These are phyloP conservation scores for Rhynchospora pubera DNA, from an alignment of 176 grass and related monocot species.

Conservation along the genomic window DNA sequence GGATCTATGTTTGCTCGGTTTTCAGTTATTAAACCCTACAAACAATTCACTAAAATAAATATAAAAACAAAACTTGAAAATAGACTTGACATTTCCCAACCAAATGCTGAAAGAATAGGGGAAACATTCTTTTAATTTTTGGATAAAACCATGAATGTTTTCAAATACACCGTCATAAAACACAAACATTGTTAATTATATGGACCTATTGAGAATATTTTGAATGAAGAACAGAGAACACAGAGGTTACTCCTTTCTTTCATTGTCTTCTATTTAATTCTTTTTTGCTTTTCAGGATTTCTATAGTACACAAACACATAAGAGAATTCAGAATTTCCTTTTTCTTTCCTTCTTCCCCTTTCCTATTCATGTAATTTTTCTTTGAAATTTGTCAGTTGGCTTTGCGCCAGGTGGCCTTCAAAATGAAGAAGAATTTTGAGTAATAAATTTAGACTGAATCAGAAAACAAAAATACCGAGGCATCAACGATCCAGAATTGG, in stretches of 20 bases:
- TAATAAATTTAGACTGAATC: constrained; percentile 15
- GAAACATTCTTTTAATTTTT: neutral
- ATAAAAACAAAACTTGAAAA: constrained; percentile 20
- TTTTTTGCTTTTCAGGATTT: neutral
- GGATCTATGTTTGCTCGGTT: constrained; percentile 64
- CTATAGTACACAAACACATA: neutral
- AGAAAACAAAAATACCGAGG: constrained; percentile 35
- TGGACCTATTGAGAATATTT: neutral
- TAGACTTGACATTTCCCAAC: neutral
- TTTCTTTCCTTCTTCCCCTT: too few species aligned
- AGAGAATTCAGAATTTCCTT: neutral
- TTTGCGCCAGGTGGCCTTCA: too few species aligned
- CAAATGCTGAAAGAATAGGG: neutral
- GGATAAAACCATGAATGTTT: neutral
- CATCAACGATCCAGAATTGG: constrained; percentile 98
- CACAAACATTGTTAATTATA: neutral
- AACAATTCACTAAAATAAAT: constrained; percentile 13
- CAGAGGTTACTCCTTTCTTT: neutral
- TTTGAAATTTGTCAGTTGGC: too few species aligned
- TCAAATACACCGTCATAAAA: neutral
- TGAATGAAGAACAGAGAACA: neutral
- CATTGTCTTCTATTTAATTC: neutral
- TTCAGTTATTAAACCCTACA: constrained; percentile 93
- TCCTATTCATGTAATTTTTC: too few species aligned
- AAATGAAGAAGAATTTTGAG: too few species aligned